Percentiles rank a stretch among this genome's conserved stretches.
phyloP scores from a whole-genome alignment of 2,329 filamentous ascomycete genomes.

The Chrysosporium keratinophilum region DNA sequence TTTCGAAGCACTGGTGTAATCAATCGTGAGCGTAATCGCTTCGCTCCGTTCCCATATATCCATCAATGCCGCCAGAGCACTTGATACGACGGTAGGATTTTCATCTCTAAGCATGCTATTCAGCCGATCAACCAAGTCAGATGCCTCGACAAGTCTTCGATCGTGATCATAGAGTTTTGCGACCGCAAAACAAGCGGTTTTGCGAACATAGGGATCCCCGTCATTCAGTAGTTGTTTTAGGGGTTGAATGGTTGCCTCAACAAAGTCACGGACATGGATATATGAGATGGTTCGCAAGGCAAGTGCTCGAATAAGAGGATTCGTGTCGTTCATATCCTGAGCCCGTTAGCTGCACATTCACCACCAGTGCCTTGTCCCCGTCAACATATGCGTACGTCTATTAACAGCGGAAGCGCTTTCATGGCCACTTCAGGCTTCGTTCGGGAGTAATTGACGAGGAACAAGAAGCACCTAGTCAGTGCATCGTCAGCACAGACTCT shows the following conservation, averaged over 20 bases:
- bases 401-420: conserved; percentile 78
- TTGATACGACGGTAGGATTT: conserved; percentile 94
- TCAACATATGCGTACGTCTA: conserved; percentile 49
- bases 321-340: conserved; percentile 86
- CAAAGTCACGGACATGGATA: conserved; percentile 90
- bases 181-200: conserved; percentile 91
- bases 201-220: conserved; percentile 87
- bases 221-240: conserved; percentile 77
- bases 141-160: conserved; percentile 74
- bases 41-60: conserved; percentile 98
- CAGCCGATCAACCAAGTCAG: conserved; percentile 81
- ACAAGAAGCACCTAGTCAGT: conserved; percentile 79
- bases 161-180: conserved; percentile 98
- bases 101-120: conserved; percentile 87
- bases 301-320: conserved; percentile 83
- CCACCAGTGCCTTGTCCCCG: background rate
- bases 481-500: background rate
- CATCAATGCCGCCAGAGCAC: conserved; percentile 79
- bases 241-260: conserved; percentile 76
- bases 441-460: conserved; percentile 91
- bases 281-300: conserved; percentile 94
- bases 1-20: conserved; percentile 94
- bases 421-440: conserved; percentile 89
- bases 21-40: conserved; percentile 94
- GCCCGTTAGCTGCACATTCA: background rate